Evolutionary conservation across 2,329 filamentous ascomycete species (phyloP).

Genomic region (Cladobotryum protrusum): DNA sequence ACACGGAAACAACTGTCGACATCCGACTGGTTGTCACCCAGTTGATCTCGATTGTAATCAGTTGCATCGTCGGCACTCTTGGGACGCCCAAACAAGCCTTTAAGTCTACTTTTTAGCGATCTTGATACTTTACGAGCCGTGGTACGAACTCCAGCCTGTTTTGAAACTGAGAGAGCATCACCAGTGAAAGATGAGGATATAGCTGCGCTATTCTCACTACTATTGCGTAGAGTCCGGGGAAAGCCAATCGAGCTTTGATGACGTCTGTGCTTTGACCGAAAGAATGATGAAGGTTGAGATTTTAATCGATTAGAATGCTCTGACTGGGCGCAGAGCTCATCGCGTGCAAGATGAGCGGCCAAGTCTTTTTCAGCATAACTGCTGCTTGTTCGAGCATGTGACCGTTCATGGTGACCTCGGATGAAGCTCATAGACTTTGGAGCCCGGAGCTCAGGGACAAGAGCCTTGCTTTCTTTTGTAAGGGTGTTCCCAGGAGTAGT

Average conservation of each 20-base stretch:
- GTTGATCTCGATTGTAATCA: slow-evolving; percentile 5
- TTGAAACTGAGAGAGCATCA: slow-evolving; percentile 18
- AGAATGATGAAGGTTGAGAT: slow-evolving; percentile 38
- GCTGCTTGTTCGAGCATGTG: slow-evolving; percentile 11
- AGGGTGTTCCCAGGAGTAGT: slow-evolving; percentile 8
- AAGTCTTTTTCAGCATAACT: slow-evolving; percentile 25
- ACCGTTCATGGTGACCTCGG: slow-evolving; percentile 23
- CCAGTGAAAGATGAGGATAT: slow-evolving; percentile 26
- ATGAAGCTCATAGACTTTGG: slow-evolving; percentile 54
- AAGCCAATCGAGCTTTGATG: slow-evolving; percentile 31
- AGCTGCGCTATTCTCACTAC: slow-evolving; percentile 34
- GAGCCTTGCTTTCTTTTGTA: slow-evolving; percentile 25
- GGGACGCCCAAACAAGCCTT: slow-evolving; percentile 30
- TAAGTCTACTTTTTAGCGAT: slow-evolving; percentile 56
- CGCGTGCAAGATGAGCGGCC: slow-evolving; percentile 30
- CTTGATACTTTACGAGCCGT: slow-evolving; percentile 58
- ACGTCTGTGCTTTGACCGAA: slow-evolving; percentile 32
- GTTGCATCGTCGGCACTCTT: slow-evolving; percentile 16
- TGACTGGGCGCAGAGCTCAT: slow-evolving; percentile 30
- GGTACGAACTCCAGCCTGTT: slow-evolving; percentile 33
- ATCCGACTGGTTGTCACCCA: slow-evolving; percentile 16
- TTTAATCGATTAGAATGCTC: slow-evolving; percentile 30
- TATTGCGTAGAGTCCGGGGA: slow-evolving; percentile 44
- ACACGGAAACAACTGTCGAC: slow-evolving; percentile 28
- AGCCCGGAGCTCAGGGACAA: slow-evolving; percentile 29